Base-by-base conservation (phyloP, 331 rosid genomes). In the Acacia pycnantha region DNA sequence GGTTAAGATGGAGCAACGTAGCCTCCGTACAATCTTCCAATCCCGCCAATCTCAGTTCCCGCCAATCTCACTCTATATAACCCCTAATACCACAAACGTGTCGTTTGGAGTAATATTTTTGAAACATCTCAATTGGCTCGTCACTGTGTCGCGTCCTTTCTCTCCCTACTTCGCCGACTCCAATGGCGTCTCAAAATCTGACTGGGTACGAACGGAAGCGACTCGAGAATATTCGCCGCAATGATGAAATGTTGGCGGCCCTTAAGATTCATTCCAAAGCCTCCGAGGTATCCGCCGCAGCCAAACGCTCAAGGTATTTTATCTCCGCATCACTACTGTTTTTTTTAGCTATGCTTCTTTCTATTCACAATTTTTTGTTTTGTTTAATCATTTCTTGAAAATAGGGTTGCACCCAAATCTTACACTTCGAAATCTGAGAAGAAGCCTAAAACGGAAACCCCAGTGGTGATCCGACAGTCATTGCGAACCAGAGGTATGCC, bases 141-240 rank as follows among this genome's bases (percentile, higher is more conserved):
- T 65, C 78, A 80, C 69, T 47, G 21, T 48, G 70, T 13, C 14
- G n/a, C 75, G 12, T 27, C 50, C 74, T 11, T 16, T 70, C 65
- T 29, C 77, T 73, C 29, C 75, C 1, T 2, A 44, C 75, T 70
- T 22, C 31, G 56, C 22, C 37, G 19, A 70, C 22, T 16, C 44
- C 9, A 6, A 95, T 93, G 98, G 92, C 86, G 84, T 18, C 92
- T 4, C 81, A 41, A 76, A 67, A 88, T 31, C 84, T 96, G 24
- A 90, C 88, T 4, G 97, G 88, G 9, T 96, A 96, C 61, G 99
- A 96, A 88, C 94, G 86, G 33, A 85, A 88, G 84, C 79, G 98
- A 67, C 99, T 96, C 59, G 93, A 96, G 37, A 96, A 96, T 82
- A 92, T 96, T 84, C 97, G 95, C 79, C 97, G 97, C 27, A 96